Evolutionary conservation across 2,329 filamentous ascomycete genomes (phyloP).

Genomic region (Stagonosporopsis cucurbitacearum): DNA sequence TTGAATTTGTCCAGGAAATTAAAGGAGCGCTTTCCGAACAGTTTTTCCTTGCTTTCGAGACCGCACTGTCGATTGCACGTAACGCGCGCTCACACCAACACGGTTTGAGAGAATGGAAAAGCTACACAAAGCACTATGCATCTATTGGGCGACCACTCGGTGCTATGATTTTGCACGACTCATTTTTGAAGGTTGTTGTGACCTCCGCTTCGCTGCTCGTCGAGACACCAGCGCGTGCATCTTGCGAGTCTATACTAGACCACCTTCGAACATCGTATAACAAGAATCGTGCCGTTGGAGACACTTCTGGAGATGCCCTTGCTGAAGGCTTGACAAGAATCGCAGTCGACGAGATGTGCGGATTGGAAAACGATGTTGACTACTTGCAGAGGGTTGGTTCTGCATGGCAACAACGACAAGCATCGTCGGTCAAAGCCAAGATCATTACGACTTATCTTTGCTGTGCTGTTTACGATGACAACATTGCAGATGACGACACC

Average conservation of each 20-base stretch:
- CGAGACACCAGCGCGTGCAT: conserved; percentile 63
- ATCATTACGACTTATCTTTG: conserved; percentile 84
- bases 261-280: conserved; percentile 57
- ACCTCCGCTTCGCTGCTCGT: conserved; percentile 78
- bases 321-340: conserved; percentile 70
- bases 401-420: conserved; percentile 82
- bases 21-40: conserved; percentile 78
- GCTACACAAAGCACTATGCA: conserved; percentile 82
- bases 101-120: conserved; percentile 82
- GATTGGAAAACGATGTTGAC: conserved; percentile 87
- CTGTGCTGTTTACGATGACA: conserved; percentile 81
- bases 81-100: conserved; percentile 73
- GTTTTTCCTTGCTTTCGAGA: conserved; percentile 86
- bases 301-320: conserved; percentile 40
- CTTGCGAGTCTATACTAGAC: conserved; percentile 72
- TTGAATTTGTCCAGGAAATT: conserved; percentile 74
- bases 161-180: conserved; percentile 88
- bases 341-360: conserved; percentile 80
- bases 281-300: conserved; percentile 23
- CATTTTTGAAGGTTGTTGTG: conserved; percentile 84
- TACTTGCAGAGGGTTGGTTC: conserved; percentile 82
- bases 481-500: conserved; percentile 77
- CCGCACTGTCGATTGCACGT: conserved; percentile 86
- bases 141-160: conserved; percentile 80
- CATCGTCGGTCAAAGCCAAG: conserved; percentile 83